Percentiles rank a stretch among this genome's conserved stretches.
phyloP scores from a whole-genome alignment of 306 rosid genomes.

The Prunus mongolica region DNA sequence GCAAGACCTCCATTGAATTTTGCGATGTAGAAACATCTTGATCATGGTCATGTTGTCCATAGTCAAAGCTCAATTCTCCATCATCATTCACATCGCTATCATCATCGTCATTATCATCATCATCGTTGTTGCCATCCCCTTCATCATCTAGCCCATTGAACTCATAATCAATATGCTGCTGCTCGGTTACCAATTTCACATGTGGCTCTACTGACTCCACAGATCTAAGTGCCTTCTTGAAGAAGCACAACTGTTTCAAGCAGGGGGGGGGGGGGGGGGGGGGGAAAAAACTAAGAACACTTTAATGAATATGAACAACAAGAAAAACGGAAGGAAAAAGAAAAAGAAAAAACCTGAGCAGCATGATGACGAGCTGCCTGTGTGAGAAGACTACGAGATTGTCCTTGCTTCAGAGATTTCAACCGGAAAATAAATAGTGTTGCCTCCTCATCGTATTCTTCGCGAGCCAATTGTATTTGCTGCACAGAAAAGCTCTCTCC shows the following conservation, averaged over 20 bases:
- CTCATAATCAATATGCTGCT: constrained; percentile 90
- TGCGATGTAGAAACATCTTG: constrained; percentile 50
- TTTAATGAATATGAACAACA: not conserved
- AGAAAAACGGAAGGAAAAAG: not conserved
- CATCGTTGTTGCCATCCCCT: constrained; percentile 44
- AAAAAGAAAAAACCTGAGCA: constrained; percentile 68
- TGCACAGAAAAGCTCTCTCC: constrained; percentile 67
- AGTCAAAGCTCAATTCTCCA: constrained; percentile 88
- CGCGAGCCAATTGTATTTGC: constrained; percentile 77
- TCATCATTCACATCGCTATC: constrained; percentile 59
- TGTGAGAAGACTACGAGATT: constrained; percentile 90
- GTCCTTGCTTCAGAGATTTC: constrained; percentile 98
- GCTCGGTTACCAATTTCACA: constrained; percentile 76
- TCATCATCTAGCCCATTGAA: constrained; percentile 82
- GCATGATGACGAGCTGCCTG: constrained; percentile 99
- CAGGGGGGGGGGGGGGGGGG: too few relatives aligned
- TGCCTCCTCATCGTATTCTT: constrained; percentile 94
- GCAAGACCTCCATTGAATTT: constrained; percentile 64
- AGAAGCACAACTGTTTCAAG: constrained; percentile 72
- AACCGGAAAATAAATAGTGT: constrained; percentile 86
- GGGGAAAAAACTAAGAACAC: too few relatives aligned
- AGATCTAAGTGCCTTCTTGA: constrained; percentile 77
- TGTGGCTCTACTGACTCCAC: constrained; percentile 88
- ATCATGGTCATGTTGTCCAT: constrained; percentile 56
- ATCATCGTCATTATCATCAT: constrained; percentile 33